These are phyloP conservation scores for Apiospora phragmitis DNA, from an alignment of 2,329 filamentous ascomycete genomes.

Conservation along the genomic window DNA sequence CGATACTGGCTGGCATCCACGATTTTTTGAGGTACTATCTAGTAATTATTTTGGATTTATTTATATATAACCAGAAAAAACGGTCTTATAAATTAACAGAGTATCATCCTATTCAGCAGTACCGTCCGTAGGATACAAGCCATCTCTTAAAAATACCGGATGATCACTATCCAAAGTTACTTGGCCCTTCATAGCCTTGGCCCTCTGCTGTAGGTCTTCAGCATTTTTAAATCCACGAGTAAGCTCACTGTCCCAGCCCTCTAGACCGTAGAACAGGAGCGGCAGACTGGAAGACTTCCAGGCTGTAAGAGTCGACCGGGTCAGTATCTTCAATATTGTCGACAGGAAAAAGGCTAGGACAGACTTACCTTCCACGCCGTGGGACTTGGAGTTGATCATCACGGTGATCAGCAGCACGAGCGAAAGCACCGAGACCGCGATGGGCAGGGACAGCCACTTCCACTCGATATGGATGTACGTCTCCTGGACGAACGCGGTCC, in stretches of 20 bases:
- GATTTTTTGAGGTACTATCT: not conserved
- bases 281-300: conserved; percentile 17
- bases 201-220: not conserved
- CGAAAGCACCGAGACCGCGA: conserved; percentile 13
- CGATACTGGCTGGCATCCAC: not conserved
- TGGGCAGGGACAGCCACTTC: conserved; percentile 15
- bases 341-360: not conserved
- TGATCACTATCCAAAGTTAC: not conserved
- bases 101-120: not conserved
- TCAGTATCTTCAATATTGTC: not conserved
- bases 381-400: not conserved
- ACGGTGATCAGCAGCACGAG: conserved; percentile 12
- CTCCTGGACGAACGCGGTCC: not conserved
- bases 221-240: not conserved
- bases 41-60: not conserved
- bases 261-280: conserved; percentile 14
- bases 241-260: conserved; percentile 6
- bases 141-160: not conserved
- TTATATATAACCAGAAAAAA: not conserved
- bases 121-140: not conserved
- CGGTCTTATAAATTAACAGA: not conserved
- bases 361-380: conserved; percentile 2
- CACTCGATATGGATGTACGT: conserved; percentile 17
- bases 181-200: not conserved
- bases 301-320: not conserved